Evolutionary conservation across 2,329 filamentous ascomycete genomes (phyloP).

Genomic region (Paracoccidioides lutzii): DNA sequence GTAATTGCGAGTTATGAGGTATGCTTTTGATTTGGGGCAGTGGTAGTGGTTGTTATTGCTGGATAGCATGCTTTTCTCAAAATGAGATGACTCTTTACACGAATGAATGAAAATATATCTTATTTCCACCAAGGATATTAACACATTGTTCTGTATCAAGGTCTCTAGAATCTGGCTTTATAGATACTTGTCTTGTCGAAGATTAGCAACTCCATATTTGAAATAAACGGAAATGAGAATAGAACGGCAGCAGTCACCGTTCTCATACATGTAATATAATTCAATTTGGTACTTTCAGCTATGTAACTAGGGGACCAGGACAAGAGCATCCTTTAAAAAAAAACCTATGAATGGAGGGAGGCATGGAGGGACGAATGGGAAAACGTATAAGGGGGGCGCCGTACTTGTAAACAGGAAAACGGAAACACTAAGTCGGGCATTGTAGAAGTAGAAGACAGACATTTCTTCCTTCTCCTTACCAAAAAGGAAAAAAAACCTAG

Average conservation of each 20-base stretch:
- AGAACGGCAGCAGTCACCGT: neutral
- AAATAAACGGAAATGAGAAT: neutral
- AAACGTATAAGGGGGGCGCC: too few relatives aligned
- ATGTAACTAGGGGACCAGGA: neutral
- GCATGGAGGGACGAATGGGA: neutral
- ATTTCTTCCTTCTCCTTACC: neutral
- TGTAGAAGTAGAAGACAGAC: neutral
- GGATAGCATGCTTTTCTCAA: neutral
- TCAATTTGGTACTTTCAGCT: neutral
- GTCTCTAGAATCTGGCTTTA: neutral
- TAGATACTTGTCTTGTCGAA: neutral
- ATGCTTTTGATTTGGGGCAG: neutral
- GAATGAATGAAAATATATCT: neutral
- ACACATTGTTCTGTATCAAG: neutral
- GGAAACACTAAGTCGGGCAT: neutral
- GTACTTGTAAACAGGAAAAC: neutral
- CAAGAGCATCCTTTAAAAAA: neutral
- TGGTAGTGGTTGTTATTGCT: neutral
- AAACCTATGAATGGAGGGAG: neutral
- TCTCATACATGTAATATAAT: neutral
- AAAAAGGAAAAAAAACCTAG: neutral
- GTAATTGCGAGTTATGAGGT: neutral
- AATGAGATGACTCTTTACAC: neutral
- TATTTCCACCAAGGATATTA: neutral
- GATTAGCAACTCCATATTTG: neutral